phyloP scores from a whole-genome alignment of 192 early-diverging fungal genomes.

The Backusella australiensis region DNA sequence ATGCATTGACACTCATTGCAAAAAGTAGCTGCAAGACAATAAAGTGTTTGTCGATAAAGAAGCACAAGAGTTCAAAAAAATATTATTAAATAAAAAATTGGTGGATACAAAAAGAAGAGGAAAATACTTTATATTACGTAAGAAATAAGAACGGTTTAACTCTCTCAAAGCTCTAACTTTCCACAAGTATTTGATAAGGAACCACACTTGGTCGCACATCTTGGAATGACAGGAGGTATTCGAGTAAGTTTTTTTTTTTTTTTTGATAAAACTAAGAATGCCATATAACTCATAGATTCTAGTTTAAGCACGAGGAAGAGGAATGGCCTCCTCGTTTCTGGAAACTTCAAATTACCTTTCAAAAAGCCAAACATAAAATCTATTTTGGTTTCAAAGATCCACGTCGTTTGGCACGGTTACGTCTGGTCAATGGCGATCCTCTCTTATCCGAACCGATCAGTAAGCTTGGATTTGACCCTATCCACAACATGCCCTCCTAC shows the following conservation, averaged over 20 bases:
- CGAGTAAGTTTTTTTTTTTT: constrained; percentile 35
- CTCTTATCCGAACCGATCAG: constrained; percentile 47
- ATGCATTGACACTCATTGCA: not conserved
- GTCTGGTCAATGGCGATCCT: constrained; percentile 54
- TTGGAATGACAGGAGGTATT: constrained; percentile 73
- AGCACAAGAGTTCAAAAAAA: constrained; percentile 30
- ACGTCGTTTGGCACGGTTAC: constrained; percentile 65
- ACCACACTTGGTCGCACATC: constrained; percentile 58
- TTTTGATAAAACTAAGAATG: no score
- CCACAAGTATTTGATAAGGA: constrained; percentile 39
- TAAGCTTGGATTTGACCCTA: constrained; percentile 78
- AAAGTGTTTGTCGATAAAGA: constrained; percentile 45
- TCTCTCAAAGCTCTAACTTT: no score
- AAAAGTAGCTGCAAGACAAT: constrained; percentile 12
- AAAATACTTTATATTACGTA: constrained; percentile 67
- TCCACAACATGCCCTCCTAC: constrained; percentile 50
- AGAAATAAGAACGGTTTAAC: not conserved
- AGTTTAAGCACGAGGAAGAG: constrained; percentile 31
- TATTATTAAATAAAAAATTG: constrained; percentile 48
- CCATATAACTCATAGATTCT: no score
- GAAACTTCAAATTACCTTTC: constrained; percentile 58
- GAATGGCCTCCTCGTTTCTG: constrained; percentile 67
- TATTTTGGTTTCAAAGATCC: constrained; percentile 56
- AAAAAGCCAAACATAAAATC: constrained; percentile 9
- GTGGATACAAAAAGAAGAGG: constrained; percentile 67